A percentile compares a stretch with the other conserved stretches of the same genome.
phyloP scores from a whole-genome alignment of 2,329 filamentous ascomycete genomes.

The Trichophyton benhamiae region DNA sequence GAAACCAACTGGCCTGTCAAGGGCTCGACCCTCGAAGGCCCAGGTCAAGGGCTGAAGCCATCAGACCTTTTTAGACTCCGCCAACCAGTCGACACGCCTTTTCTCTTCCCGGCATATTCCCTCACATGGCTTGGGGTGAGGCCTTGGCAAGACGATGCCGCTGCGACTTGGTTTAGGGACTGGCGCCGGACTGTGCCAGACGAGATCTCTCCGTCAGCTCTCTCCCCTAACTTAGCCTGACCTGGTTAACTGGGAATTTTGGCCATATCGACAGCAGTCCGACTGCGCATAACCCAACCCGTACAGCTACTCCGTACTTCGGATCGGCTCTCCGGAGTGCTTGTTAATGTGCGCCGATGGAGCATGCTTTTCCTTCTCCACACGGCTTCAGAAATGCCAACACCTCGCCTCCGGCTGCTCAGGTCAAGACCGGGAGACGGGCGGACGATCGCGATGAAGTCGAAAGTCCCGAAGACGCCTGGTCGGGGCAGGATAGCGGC shows the following conservation, averaged over 20 bases:
- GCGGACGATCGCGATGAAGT: conserved; percentile 11
- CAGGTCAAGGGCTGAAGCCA: neutral
- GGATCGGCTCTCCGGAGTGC: neutral
- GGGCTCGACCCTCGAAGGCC: neutral
- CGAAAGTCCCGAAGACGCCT: conserved; percentile 23
- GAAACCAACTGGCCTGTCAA: neutral
- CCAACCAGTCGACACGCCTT: neutral
- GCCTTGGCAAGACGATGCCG: neutral
- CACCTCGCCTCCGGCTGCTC: neutral
- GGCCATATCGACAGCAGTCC: neutral
- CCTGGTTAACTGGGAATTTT: neutral
- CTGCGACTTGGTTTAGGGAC: neutral
- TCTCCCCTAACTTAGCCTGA: neutral
- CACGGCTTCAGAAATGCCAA: neutral
- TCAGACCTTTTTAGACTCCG: neutral
- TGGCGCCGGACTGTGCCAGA: neutral
- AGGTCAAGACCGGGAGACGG: conserved; percentile 2
- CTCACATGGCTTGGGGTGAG: neutral
- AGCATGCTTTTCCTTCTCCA: conserved; percentile 3
- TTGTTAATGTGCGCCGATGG: conserved; percentile 3
- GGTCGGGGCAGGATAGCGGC: conserved; percentile 28
- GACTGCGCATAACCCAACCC: neutral
- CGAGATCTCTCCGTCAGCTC: neutral
- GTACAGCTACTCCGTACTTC: neutral
- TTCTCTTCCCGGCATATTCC: neutral